Percentiles rank a stretch among this genome's conserved stretches.
Conservation (phyloP, 345 rosid genomes). For the Aegle marmelos region DNA sequence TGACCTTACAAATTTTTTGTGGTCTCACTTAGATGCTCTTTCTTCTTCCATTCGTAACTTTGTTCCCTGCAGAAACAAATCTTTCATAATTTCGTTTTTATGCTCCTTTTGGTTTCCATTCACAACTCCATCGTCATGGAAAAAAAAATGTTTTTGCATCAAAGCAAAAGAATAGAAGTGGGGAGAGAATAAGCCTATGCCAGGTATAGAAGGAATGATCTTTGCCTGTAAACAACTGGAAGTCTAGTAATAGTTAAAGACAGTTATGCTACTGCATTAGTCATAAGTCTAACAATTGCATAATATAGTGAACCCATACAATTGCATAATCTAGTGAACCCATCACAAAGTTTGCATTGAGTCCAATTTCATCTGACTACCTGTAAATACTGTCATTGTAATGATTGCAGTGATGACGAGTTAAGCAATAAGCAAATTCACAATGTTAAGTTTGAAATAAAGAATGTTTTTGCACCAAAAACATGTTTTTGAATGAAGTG, state of each 20-base stretch:
- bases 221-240: slow-evolving; percentile 46
- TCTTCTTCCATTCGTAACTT: too few relatives aligned
- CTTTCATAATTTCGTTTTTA: too few relatives aligned
- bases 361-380: slow-evolving; percentile 28
- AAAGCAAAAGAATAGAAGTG: slow-evolving; percentile 21
- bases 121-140: too few relatives aligned
- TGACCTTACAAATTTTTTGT: too few relatives aligned
- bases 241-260: slow-evolving; percentile 38
- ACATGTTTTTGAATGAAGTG: too few relatives aligned
- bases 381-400: slow-evolving; percentile 35
- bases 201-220: slow-evolving; percentile 32
- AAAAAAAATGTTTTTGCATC: too few relatives aligned
- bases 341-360: slow-evolving; percentile 36
- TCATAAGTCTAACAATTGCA: slow-evolving; percentile 30
- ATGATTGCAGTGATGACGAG: slow-evolving; percentile 27
- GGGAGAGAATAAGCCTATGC: slow-evolving; percentile 56
- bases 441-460: background rate
- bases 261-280: slow-evolving; percentile 45
- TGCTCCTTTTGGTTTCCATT: too few relatives aligned
- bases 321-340: slow-evolving; percentile 42
- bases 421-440: slow-evolving; percentile 13
- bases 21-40: too few relatives aligned
- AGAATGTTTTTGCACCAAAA: too few relatives aligned
- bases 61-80: too few relatives aligned
- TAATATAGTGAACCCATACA: slow-evolving; percentile 28